A percentile compares a stretch with the other conserved stretches of the same genome.
These are phyloP conservation scores for Senecio squalidus DNA, from an alignment of 140 eudicot genomes.

Conservation along the genomic window DNA sequence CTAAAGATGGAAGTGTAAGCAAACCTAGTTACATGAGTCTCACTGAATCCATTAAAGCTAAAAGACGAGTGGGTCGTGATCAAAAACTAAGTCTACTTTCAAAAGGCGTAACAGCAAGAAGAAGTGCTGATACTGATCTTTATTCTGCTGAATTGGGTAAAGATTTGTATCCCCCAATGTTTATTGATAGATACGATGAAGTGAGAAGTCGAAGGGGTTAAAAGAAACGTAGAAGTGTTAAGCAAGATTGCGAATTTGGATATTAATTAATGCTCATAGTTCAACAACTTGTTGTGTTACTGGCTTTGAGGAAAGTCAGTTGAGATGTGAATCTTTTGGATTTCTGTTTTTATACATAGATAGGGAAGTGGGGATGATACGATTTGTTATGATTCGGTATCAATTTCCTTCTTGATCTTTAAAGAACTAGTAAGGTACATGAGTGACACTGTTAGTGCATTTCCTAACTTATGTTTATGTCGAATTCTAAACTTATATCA, in stretches of 20 bases:
- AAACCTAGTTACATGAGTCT: constrained; percentile 72
- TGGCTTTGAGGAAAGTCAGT: constrained; percentile 32
- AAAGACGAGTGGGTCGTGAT: constrained; percentile 37
- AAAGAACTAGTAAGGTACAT: constrained; percentile 32
- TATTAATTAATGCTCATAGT: constrained; percentile 16
- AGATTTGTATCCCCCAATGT: constrained; percentile 70
- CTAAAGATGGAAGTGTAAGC: constrained; percentile 31
- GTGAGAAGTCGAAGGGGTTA: constrained; percentile 27
- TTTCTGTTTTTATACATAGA: constrained; percentile 27
- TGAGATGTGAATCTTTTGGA: constrained; percentile 34
- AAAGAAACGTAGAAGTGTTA: constrained; percentile 11
- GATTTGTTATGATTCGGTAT: constrained; percentile 27
- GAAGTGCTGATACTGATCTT: constrained; percentile 58
- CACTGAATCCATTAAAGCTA: constrained; percentile 78
- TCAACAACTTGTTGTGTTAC: constrained; percentile 49
- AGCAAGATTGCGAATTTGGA: constrained; percentile 12
- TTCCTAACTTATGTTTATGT: constrained; percentile 18
- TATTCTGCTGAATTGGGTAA: constrained; percentile 46
- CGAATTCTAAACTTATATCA: constrained; percentile 10
- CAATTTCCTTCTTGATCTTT: constrained; percentile 28
- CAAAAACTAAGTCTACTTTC: constrained; percentile 50
- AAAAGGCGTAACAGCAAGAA: constrained; percentile 45
- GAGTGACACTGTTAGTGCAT: constrained; percentile 26
- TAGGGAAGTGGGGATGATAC: constrained; percentile 33
- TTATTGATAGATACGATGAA: constrained; percentile 30